Percentiles rank a stretch among this genome's conserved stretches.
Evolutionary conservation across 768 basidiomycete species (phyloP).

Genomic region (Agaricus bisporus): DNA sequence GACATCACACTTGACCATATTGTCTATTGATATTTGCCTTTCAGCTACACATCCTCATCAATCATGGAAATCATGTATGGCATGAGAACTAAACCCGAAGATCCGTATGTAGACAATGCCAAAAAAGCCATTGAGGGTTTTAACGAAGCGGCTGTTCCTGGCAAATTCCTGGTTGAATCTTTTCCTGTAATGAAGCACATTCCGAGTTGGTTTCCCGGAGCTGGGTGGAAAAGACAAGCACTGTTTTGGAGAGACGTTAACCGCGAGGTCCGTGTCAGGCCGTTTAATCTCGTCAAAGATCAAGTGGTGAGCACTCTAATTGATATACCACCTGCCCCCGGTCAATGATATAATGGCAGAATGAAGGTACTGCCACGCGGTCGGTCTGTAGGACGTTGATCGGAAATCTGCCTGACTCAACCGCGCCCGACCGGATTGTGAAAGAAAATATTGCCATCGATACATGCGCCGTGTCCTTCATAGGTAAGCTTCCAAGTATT

Average conservation of each 20-base stretch:
- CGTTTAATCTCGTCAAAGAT: slow-evolving; percentile 24
- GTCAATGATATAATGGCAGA: neutral
- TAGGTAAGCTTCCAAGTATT: slow-evolving; percentile 7
- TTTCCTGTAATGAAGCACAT: slow-evolving; percentile 28
- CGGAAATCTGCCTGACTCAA: slow-evolving; percentile 1
- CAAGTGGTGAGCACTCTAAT: slow-evolving; percentile 19
- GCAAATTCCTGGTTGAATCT: slow-evolving; percentile 29
- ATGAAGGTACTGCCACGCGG: neutral
- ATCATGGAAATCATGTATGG: slow-evolving; percentile 28
- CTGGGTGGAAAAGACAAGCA: slow-evolving; percentile 30
- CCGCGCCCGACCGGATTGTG: neutral
- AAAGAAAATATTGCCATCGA: slow-evolving; percentile 3
- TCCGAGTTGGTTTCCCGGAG: slow-evolving; percentile 32
- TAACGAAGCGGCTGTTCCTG: slow-evolving; percentile 22
- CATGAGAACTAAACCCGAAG: slow-evolving; percentile 22
- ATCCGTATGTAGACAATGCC: slow-evolving; percentile 26
- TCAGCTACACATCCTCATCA: slow-evolving; percentile 7
- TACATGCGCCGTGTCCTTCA: slow-evolving; percentile 6
- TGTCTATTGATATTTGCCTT: neutral
- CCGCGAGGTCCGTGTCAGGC: slow-evolving; percentile 24
- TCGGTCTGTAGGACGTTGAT: slow-evolving; percentile 2
- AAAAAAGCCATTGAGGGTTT: slow-evolving; percentile 22
- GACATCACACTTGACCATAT: neutral
- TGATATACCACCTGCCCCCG: no score
- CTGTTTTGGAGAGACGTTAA: slow-evolving; percentile 21